Evolutionary conservation across 2,329 filamentous ascomycete species (phyloP).

Genomic region (Clonostachys chloroleuca): DNA sequence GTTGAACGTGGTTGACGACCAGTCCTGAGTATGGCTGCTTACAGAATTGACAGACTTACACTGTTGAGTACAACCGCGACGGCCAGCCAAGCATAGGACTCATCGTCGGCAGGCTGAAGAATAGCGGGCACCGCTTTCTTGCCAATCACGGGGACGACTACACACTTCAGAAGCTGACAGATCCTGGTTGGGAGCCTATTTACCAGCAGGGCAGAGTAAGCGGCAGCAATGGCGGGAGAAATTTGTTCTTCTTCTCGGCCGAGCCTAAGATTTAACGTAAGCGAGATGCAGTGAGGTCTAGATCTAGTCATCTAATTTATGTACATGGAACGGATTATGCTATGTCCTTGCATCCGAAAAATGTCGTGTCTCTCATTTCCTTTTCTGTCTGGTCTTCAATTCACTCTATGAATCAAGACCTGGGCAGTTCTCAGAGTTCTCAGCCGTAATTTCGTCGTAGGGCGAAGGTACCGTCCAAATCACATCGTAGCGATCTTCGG

Average conservation of each 20-base stretch:
- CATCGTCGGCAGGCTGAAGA: slow-evolving; percentile 11
- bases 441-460: slow-evolving; percentile 37
- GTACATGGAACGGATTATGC: too few relatives aligned
- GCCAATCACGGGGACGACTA: slow-evolving; percentile 15
- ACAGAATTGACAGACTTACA: slow-evolving; percentile 15
- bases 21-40: background rate
- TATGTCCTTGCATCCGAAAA: too few relatives aligned
- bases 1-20: background rate
- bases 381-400: too few relatives aligned
- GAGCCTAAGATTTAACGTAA: too few relatives aligned
- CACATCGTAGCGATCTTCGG: slow-evolving; percentile 42
- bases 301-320: too few relatives aligned
- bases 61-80: slow-evolving; percentile 18
- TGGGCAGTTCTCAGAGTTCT: slow-evolving; percentile 46
- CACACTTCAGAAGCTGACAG: slow-evolving; percentile 10
- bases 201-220: slow-evolving; percentile 7
- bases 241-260: slow-evolving; percentile 8
- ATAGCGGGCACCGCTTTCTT: slow-evolving; percentile 14
- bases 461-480: slow-evolving; percentile 53
- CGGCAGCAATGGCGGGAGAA: slow-evolving; percentile 4
- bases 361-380: too few relatives aligned
- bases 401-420: slow-evolving; percentile 35
- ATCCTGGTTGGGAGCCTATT: slow-evolving; percentile 8
- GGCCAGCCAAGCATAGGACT: slow-evolving; percentile 9
- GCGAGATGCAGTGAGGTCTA: too few relatives aligned